Percentiles rank a stretch among this genome's conserved stretches.
phyloP scores from a whole-genome alignment of 1,284 basidiomycete genomes.

The Cutaneotrichosporon sp. region DNA sequence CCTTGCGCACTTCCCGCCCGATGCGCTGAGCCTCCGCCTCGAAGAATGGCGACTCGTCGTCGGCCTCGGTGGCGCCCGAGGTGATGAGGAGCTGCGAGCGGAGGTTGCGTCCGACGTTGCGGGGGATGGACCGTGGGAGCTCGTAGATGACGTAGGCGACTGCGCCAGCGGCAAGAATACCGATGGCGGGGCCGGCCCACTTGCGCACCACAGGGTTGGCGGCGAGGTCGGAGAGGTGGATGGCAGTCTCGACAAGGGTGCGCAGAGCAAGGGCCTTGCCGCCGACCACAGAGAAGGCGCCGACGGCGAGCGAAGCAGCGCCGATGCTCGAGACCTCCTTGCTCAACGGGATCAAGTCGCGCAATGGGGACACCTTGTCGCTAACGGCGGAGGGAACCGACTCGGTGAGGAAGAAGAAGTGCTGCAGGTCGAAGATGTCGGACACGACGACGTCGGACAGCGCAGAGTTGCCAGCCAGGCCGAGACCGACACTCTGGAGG shows the following conservation, averaged over 20 bases:
- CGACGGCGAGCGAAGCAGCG: conserved; percentile 73
- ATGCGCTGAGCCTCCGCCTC: conserved; percentile 73
- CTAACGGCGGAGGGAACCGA: conserved; percentile 53
- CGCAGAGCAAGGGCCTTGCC: conserved; percentile 76
- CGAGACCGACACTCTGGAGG: conserved; percentile 44
- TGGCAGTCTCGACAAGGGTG: conserved; percentile 71
- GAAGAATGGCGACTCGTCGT: conserved; percentile 60
- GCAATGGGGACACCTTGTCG: conserved; percentile 21
- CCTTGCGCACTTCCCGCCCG: conserved; percentile 87
- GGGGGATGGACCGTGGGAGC: conserved; percentile 87
- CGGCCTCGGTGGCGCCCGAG: conserved; percentile 38
- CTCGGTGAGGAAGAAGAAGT: conserved; percentile 63
- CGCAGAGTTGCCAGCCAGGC: conserved; percentile 43
- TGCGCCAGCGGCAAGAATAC: conserved; percentile 67
- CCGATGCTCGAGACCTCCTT: conserved; percentile 65
- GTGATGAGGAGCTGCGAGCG: conserved; percentile 58
- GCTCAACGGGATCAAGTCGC: conserved; percentile 37
- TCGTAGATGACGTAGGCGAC: conserved; percentile 84
- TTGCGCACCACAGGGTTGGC: conserved; percentile 78
- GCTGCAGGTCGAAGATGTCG: conserved; percentile 86
- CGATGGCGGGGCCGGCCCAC: conserved; percentile 85
- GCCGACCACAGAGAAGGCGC: conserved; percentile 85
- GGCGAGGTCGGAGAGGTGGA: conserved; percentile 74
- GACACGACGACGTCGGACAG: conserved; percentile 56
- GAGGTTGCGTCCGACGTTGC: conserved; percentile 76